Conservation (phyloP, 2,329 filamentous ascomycete species). For the Phyllosticta citribraziliensis region DNA sequence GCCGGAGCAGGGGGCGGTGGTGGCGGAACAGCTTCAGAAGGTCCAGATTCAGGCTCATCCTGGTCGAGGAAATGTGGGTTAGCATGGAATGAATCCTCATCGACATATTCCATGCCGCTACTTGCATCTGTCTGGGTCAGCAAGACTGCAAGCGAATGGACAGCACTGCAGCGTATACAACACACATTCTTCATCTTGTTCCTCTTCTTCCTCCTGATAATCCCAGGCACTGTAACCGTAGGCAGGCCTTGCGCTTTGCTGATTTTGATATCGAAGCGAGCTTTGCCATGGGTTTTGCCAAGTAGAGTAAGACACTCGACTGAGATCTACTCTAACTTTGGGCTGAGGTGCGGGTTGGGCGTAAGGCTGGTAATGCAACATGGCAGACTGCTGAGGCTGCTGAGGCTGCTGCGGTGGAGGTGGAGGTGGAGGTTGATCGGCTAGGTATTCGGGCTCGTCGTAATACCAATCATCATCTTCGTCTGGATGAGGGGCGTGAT, state of each 20-base stretch:
- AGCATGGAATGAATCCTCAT: neutral
- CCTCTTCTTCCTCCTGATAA: neutral
- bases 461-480: slow-evolving; percentile 1
- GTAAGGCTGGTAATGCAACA: neutral
- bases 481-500: neutral
- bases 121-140: slow-evolving; percentile 1
- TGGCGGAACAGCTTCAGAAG: neutral
- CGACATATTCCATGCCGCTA: slow-evolving; percentile 2
- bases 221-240: neutral
- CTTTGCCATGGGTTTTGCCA: neutral
- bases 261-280: neutral
- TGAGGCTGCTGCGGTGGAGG: neutral
- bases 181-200: slow-evolving; percentile 1
- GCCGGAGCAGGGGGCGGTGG: neutral
- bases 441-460: neutral
- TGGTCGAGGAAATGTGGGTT: neutral
- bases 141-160: neutral
- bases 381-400: neutral
- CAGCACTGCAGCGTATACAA: neutral
- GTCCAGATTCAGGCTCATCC: neutral
- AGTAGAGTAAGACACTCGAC: neutral
- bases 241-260: neutral
- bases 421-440: neutral
- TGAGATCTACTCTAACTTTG: neutral
- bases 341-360: neutral